phyloP scores from a whole-genome alignment of 257 asterid genomes.

The Scutellaria minor region DNA sequence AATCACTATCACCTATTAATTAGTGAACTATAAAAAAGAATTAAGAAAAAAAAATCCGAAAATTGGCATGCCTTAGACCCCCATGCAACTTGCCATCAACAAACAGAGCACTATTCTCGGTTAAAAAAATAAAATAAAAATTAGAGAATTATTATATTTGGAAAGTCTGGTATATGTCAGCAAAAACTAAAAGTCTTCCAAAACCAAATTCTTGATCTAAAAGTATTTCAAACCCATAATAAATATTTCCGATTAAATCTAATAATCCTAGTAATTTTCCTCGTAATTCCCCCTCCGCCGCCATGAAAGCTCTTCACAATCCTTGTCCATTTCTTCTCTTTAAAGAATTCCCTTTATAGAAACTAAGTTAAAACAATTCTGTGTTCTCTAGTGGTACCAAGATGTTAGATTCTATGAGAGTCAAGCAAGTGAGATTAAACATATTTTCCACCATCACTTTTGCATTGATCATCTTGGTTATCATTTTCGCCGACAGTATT shows the following conservation, averaged over 20 bases:
- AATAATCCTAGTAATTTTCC: constrained; percentile 4
- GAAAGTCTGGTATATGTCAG: no score
- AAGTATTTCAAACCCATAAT: background rate
- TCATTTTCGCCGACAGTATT: constrained; percentile 38
- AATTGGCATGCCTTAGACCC: no score
- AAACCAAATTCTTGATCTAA: no score
- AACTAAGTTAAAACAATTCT: background rate
- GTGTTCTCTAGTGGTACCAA: background rate
- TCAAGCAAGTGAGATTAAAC: constrained; percentile 34
- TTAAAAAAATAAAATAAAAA: no score
- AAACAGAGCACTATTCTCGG: background rate
- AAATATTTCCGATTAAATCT: background rate
- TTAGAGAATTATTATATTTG: no score
- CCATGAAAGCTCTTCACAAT: constrained; percentile 26
- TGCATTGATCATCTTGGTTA: constrained; percentile 39
- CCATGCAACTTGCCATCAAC: background rate
- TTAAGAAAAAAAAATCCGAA: background rate
- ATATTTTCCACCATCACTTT: constrained; percentile 44
- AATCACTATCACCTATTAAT: no score
- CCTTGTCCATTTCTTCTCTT: background rate
- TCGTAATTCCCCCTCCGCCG: constrained; percentile 17
- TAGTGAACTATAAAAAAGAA: no score
- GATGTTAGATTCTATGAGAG: constrained; percentile 47
- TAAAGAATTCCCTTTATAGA: background rate
- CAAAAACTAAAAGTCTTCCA: no score